Base-by-base conservation (phyloP, 768 basidiomycete species). In the Psilocybe azurescens region DNA sequence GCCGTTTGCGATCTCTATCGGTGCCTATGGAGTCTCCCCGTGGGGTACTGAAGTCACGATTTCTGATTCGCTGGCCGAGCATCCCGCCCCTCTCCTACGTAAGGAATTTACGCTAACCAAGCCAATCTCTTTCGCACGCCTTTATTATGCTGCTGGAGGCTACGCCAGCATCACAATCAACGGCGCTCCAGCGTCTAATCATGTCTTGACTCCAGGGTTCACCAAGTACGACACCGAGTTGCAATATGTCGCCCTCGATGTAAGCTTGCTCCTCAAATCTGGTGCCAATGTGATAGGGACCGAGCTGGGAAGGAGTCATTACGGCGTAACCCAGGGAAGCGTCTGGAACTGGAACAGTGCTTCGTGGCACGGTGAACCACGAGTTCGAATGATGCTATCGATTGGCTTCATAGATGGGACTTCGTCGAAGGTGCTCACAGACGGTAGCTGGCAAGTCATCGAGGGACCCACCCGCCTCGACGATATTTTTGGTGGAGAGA, bases 281-380 rank as follows among this genome's bases (percentile, higher is more conserved):
- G 69, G 69, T 4, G 44, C 59, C 5, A 74, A 74, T 44, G 69
- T 64, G 11, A 63, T 73, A 49, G 63, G 69, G 10, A 66, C 69
- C 2, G 69, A 70, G 58, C 68, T 73, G 36, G 73, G 73, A 10
- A 67, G 73, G 36, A 62, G 66, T 30, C 73, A 74, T 60, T 73
- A 70, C 54, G 73, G 70, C 10, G 70, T 72, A 1, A 74, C 72
- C 1, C 72, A 74, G 52, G 71, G 72, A 13, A 72, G 56, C 49
- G 71, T 72, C n/a, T 74, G 72, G 72, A 74, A 71, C 59, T 74
- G 73, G 72, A 61, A 65, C 46, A 57, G 55, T n/a, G 73, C 68
- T n/a, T 61, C 73, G 14, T 74, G 73, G 72, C 73, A 73, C 33
- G 72, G 63, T 2, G 72, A 74, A 60, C 72, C 73, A 11, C 58